Base-by-base conservation (phyloP, 257 asterid species). In the Nicotiana benthamiana region DNA sequence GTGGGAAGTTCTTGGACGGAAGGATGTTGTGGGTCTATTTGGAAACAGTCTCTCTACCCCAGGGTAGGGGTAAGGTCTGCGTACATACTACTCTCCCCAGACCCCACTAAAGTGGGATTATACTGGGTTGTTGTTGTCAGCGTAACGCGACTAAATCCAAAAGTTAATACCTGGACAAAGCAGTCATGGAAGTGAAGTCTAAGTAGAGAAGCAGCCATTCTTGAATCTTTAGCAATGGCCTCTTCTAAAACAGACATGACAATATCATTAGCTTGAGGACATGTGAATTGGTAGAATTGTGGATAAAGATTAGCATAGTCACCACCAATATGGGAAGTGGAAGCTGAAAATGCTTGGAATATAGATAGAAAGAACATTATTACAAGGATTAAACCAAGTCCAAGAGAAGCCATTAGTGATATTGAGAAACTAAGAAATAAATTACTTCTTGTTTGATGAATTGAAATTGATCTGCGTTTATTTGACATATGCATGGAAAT, bases 251-350 rank as follows among this genome's bases (percentile, higher is more conserved):
- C 96, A n/a, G 90, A 86, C 94, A 86, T 90, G 88, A 94, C 75
- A 82, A 93, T 88, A 20, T 88, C 94, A 79, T 91, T 87, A 1
- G 92, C 97, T 70, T 94, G 93, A 1, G 98, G 97, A 81, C 98
- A 94, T 3, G 97, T 86, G n/a, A 84, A 81, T 32, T 80, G 74
- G 62, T 94, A 93, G 81, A 87, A 90, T 0, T 80, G 86, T 2
- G 93, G 93, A 27, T n/a, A 75, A 18, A 93, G 90, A 52, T 89
- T 92, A 18, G 82, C 34, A 82, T 83, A 83, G 20, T 84, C 85
- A 61, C 85, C 85, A 6, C 61, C 90, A 59, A 6, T 60, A 18
- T 78, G 80, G 9, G 84, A 81, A 36, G 82, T 46, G n/a, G 24
- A 46, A 72, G 26, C 87, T 0, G 90, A 88, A 40, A 88, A 89